phyloP scores from a whole-genome alignment of 1,284 basidiomycete genomes.

The Anthracocystis walkeri region DNA sequence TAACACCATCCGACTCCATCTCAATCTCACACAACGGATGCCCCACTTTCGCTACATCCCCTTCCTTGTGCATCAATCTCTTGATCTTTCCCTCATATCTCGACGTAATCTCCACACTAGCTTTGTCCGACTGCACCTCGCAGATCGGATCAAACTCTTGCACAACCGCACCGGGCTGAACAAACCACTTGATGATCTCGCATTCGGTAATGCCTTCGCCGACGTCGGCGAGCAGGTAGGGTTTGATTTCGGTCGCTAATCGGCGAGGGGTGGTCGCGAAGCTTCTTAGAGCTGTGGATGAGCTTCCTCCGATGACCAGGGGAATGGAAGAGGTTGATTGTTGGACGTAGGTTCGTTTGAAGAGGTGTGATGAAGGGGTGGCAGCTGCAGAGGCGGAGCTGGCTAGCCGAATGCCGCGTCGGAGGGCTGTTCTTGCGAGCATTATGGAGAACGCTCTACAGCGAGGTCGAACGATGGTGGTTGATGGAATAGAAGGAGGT shows the following conservation, averaged over 20 bases:
- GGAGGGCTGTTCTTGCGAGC: conserved; percentile 28
- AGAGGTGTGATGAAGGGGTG: conserved; percentile 4
- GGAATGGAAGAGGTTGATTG: conserved; percentile 17
- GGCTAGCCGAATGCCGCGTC: conserved; percentile 18
- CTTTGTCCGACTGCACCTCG: conserved; percentile 95
- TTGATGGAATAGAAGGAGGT: background rate
- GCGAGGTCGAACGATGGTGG: background rate
- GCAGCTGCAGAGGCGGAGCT: background rate
- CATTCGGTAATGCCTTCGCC: conserved; percentile 79
- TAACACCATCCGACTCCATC: conserved; percentile 75
- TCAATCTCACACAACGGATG: conserved; percentile 84
- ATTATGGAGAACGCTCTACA: conserved; percentile 1
- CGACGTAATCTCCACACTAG: conserved; percentile 91
- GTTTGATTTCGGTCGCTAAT: conserved; percentile 35
- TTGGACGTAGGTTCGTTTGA: conserved; percentile 30
- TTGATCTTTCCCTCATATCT: conserved; percentile 84
- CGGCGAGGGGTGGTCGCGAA: conserved; percentile 45
- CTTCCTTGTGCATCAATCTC: conserved; percentile 81
- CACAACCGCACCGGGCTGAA: conserved; percentile 75
- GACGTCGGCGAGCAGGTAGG: conserved; percentile 92
- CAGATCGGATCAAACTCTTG: conserved; percentile 87
- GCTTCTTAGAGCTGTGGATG: conserved; percentile 25
- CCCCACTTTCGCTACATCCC: conserved; percentile 88
- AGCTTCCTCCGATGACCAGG: conserved; percentile 19
- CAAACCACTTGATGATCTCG: conserved; percentile 71